Percentiles rank a stretch among this genome's conserved stretches.
Evolutionary conservation across 495 filamentous ascomycete genomes (phyloP).

Genomic region (Xylaria flabelliformis): DNA sequence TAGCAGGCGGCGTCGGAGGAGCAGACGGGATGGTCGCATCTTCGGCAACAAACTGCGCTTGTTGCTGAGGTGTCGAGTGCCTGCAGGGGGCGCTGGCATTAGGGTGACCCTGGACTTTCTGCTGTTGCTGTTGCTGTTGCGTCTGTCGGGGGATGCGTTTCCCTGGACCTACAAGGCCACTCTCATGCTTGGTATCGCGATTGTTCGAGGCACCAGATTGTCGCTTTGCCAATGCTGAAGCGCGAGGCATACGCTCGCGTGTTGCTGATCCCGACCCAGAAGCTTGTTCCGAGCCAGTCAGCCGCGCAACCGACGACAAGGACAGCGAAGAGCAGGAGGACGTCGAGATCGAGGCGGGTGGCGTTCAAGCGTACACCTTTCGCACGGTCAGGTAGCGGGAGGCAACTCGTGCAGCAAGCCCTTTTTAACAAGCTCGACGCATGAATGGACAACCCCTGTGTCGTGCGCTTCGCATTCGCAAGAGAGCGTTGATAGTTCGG

Average conservation of each 20-base stretch:
- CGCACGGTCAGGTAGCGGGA: conserved; percentile 15
- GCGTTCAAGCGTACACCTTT: background rate
- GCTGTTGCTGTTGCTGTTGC: conserved; percentile 67
- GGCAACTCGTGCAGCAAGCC: conserved; percentile 13
- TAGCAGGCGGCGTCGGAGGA: conserved; percentile 44
- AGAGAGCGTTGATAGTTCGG: conserved; percentile 13
- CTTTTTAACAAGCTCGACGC: conserved; percentile 8
- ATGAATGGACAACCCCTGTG: background rate
- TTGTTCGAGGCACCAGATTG: conserved; percentile 67
- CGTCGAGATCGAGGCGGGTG: conserved; percentile 3
- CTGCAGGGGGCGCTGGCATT: conserved; percentile 47
- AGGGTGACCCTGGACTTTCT: conserved; percentile 63
- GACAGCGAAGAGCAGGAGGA: conserved; percentile 8
- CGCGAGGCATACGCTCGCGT: conserved; percentile 71
- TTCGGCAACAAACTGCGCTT: conserved; percentile 47
- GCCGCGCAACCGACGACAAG: conserved; percentile 37
- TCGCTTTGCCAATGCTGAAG: conserved; percentile 69
- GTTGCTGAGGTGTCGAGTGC: conserved; percentile 40
- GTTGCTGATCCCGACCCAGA: conserved; percentile 54
- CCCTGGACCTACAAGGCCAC: conserved; percentile 82
- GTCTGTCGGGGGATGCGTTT: conserved; percentile 75
- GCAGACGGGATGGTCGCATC: conserved; percentile 51
- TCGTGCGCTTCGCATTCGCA: conserved; percentile 19
- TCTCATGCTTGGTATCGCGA: conserved; percentile 84
- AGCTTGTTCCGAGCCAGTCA: conserved; percentile 58